Conservation (phyloP, 2,329 filamentous ascomycete species). For the Neurospora crassa region DNA sequence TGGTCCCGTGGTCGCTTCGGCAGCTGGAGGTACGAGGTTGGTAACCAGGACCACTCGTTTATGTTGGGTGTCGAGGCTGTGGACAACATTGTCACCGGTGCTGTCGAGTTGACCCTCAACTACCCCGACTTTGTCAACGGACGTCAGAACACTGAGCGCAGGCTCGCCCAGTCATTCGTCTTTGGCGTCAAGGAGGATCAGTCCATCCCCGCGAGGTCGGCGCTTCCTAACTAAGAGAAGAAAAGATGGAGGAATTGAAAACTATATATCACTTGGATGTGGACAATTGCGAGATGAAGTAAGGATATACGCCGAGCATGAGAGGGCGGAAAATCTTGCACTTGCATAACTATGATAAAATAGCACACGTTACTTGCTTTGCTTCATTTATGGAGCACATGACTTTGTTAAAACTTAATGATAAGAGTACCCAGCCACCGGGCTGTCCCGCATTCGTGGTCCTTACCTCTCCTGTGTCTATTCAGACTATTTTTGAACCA, state of each 20-base stretch:
- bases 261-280: neutral
- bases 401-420: neutral
- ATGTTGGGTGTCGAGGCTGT: slow-evolving; percentile 94
- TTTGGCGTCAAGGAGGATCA: slow-evolving; percentile 21
- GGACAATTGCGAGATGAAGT: neutral
- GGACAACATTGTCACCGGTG: slow-evolving; percentile 81
- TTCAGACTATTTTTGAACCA: neutral
- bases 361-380: neutral
- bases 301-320: neutral
- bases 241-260: neutral
- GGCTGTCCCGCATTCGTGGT: neutral
- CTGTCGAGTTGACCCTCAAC: slow-evolving; percentile 87
- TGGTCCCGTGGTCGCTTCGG: slow-evolving; percentile 94
- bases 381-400: neutral
- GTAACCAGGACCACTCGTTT: slow-evolving; percentile 96
- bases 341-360: neutral
- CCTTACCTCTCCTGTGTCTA: neutral
- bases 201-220: slow-evolving; percentile 22
- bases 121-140: slow-evolving; percentile 93
- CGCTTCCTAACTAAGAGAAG: slow-evolving; percentile 16
- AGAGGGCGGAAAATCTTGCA: neutral
- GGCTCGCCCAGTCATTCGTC: slow-evolving; percentile 42
- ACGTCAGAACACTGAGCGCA: slow-evolving; percentile 57
- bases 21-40: slow-evolving; percentile 91
- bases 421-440: neutral